Percentiles rank a stretch among this genome's conserved stretches.
phyloP scores from a whole-genome alignment of 768 basidiomycete genomes.

The Exidia glandulosa region DNA sequence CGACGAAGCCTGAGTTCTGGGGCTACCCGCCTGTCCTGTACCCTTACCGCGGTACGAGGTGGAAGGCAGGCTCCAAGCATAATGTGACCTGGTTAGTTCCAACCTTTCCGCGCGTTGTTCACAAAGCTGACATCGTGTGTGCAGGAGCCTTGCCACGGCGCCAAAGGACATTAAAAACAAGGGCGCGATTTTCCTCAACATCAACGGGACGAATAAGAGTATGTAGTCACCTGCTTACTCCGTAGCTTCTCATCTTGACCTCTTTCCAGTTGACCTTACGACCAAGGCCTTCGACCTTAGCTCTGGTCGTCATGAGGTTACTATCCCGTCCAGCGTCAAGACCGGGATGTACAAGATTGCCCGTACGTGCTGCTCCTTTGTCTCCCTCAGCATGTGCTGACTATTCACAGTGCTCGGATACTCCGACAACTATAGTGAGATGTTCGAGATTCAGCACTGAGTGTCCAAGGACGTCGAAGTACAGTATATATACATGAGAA shows the following conservation, averaged over 20 bases:
- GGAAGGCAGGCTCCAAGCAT: slow-evolving; percentile 11
- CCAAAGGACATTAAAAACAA: slow-evolving; percentile 15
- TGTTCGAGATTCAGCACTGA: not conserved
- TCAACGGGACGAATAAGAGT: not conserved
- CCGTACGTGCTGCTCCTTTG: not conserved
- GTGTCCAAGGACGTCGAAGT: too few species aligned
- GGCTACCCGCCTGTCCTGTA: slow-evolving; percentile 12
- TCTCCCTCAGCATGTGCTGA: not conserved
- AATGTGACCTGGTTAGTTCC: slow-evolving; percentile 21
- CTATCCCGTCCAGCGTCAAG: not conserved
- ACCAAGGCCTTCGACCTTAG: not conserved
- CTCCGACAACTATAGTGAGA: not conserved
- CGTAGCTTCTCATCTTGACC: not conserved
- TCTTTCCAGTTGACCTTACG: not conserved
- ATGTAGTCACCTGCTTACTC: not conserved
- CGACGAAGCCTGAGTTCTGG: not conserved
- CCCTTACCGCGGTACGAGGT: slow-evolving; percentile 14
- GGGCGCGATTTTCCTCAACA: not conserved
- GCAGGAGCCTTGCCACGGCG: not conserved
- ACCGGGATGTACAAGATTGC: not conserved
- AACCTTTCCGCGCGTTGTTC: too few species aligned
- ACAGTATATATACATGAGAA: too few species aligned
- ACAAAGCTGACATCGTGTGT: too few species aligned
- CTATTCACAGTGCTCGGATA: not conserved
- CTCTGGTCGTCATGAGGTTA: not conserved